phyloP scores from a whole-genome alignment of 495 filamentous ascomycete genomes.

The Aeminium ludgeri region DNA sequence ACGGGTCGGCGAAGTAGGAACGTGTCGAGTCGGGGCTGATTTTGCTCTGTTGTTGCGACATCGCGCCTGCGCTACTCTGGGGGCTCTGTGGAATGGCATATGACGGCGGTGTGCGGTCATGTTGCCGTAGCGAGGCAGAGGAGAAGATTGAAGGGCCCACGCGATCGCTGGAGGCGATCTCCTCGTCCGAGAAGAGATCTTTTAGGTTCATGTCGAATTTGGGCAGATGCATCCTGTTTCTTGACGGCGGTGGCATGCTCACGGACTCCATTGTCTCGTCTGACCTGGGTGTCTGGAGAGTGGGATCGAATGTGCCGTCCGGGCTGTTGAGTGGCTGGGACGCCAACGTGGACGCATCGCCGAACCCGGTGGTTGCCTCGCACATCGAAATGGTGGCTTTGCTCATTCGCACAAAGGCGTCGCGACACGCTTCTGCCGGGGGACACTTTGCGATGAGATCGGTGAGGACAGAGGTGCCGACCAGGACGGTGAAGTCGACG shows the following conservation, averaged over 20 bases:
- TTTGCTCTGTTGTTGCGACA: too few species aligned
- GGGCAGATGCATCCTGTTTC: constrained; percentile 27
- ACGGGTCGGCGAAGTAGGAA: too few species aligned
- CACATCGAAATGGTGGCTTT: constrained; percentile 90
- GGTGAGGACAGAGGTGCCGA: constrained; percentile 74
- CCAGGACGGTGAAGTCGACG: constrained; percentile 86
- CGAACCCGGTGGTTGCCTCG: constrained; percentile 38
- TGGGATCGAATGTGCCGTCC: constrained; percentile 8
- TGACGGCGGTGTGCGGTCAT: too few species aligned
- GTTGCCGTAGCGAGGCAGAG: constrained; percentile 1
- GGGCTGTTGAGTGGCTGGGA: constrained; percentile 10
- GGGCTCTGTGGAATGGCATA: too few species aligned
- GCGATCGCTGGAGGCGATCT: too few species aligned
- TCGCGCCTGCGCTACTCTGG: too few species aligned
- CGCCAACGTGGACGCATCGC: constrained; percentile 8
- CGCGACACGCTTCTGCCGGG: constrained; percentile 68
- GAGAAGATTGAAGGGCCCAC: constrained; percentile 9
- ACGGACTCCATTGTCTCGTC: not conserved
- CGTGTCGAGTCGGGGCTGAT: too few species aligned
- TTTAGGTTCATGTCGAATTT: constrained; percentile 50
- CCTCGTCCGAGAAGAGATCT: constrained; percentile 33
- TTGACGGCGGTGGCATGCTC: constrained; percentile 5
- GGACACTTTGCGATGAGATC: constrained; percentile 66
- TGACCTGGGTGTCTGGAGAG: constrained; percentile 15
- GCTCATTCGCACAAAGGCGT: constrained; percentile 89